A percentile compares a stretch with the other conserved stretches of the same genome.
Conservation (phyloP, 2,329 filamentous ascomycete genomes). For the Ascochyta viciae-villosae region DNA sequence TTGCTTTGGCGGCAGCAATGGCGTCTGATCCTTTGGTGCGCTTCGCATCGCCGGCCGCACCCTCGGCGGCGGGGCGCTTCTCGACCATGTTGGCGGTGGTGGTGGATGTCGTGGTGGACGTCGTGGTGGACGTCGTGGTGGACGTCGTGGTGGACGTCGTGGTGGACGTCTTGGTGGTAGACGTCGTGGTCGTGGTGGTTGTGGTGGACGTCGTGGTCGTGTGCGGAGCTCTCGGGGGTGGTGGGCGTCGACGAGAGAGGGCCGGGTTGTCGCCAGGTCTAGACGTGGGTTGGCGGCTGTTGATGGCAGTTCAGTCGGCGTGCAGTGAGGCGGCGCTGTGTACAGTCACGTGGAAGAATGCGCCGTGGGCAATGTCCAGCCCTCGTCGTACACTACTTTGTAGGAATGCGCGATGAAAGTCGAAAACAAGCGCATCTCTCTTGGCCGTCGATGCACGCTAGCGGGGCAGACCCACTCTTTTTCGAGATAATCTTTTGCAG, state of each 20-base stretch:
- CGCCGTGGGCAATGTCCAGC: too few relatives aligned
- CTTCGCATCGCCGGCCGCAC: conserved; percentile 39
- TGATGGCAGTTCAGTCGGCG: too few relatives aligned
- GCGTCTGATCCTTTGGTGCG: conserved; percentile 49
- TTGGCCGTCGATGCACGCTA: conserved; percentile 11
- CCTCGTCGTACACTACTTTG: too few relatives aligned
- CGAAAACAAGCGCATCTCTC: background rate
- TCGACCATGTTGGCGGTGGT: conserved; percentile 46
- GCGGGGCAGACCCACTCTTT: conserved; percentile 35
- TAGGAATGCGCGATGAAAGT: too few relatives aligned
- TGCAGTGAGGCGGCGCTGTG: too few relatives aligned
- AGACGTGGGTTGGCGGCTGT: too few relatives aligned
- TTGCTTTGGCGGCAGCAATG: conserved; percentile 43
- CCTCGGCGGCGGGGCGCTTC: conserved; percentile 53
- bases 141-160: background rate
- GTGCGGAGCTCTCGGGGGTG: conserved; percentile 18
- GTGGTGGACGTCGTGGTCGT: background rate
- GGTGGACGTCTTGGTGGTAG: conserved; percentile 1
- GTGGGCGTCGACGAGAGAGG: background rate
- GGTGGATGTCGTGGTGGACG: background rate
- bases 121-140: background rate
- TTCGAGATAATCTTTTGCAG: conserved; percentile 38
- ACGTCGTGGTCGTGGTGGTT: conserved; percentile 1
- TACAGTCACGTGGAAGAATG: background rate
- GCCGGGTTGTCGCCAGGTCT: too few relatives aligned